phyloP scores from a whole-genome alignment of 441 rosid species.

The Pelargonium cotyledonis region DNA sequence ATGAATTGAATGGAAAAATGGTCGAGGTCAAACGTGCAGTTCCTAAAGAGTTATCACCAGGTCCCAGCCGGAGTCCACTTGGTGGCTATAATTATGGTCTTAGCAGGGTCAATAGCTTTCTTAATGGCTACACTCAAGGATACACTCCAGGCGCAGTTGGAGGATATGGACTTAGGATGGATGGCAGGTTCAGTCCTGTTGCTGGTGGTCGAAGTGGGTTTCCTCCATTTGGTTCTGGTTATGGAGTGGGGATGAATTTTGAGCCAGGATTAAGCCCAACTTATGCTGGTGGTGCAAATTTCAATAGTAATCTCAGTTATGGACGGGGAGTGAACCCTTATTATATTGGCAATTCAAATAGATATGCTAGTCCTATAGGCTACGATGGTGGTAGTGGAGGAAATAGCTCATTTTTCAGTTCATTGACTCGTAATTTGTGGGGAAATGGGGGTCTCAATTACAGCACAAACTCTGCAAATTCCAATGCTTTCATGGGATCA shows the following conservation, averaged over 20 bases:
- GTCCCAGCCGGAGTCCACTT: slow-evolving; percentile 73
- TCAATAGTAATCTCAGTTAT: slow-evolving; percentile 54
- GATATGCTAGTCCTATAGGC: slow-evolving; percentile 56
- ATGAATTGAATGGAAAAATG: slow-evolving; percentile 92
- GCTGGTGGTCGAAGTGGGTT: slow-evolving; percentile 65
- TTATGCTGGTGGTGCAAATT: slow-evolving; percentile 55
- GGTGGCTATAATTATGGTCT: slow-evolving; percentile 76
- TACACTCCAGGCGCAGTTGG: slow-evolving; percentile 63
- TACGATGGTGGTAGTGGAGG: slow-evolving; percentile 76
- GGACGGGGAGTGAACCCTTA: slow-evolving; percentile 81
- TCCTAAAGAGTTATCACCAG: slow-evolving; percentile 84
- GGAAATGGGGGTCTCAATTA: slow-evolving; percentile 67
- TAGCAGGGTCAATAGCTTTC: slow-evolving; percentile 62
- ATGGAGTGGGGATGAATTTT: slow-evolving; percentile 72
- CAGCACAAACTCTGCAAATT: slow-evolving; percentile 42
- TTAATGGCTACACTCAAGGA: slow-evolving; percentile 82
- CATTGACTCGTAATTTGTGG: slow-evolving; percentile 74
- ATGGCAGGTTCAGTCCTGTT: slow-evolving; percentile 76
- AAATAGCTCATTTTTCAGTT: slow-evolving; percentile 75
- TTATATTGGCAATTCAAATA: slow-evolving; percentile 65
- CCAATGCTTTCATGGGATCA: slow-evolving; percentile 54
- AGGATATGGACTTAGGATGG: slow-evolving; percentile 82
- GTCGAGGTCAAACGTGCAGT: slow-evolving; percentile 83
- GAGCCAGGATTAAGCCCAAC: slow-evolving; percentile 66
- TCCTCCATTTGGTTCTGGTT: slow-evolving; percentile 61